Evolutionary conservation across 2,329 filamentous ascomycete species (phyloP).

Genomic region (Chalara sp.): DNA sequence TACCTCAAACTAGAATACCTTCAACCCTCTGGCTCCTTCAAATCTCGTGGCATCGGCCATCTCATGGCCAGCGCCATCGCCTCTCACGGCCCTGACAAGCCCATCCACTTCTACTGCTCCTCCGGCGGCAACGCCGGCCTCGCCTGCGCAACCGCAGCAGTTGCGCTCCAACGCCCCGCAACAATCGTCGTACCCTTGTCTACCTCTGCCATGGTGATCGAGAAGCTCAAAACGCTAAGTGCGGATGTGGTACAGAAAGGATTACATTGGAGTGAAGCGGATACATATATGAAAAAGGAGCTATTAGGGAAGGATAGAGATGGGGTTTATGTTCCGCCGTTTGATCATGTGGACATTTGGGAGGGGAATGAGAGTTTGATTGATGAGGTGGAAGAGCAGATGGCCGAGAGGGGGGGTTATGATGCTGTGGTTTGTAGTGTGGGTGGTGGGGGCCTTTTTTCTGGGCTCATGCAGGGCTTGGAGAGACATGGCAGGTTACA

Average conservation of each 20-base stretch:
- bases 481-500: slow-evolving; percentile 19
- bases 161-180: slow-evolving; percentile 42
- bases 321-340: slow-evolving; percentile 62
- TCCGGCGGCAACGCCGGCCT: slow-evolving; percentile 82
- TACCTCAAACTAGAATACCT: slow-evolving; percentile 81
- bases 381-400: slow-evolving; percentile 28
- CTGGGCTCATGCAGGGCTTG: slow-evolving; percentile 63
- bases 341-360: slow-evolving; percentile 64
- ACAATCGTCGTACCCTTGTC: slow-evolving; percentile 68
- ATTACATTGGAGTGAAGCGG: slow-evolving; percentile 62
- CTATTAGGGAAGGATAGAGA: slow-evolving; percentile 41
- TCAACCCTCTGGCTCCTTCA: slow-evolving; percentile 80
- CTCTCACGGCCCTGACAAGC: slow-evolving; percentile 18
- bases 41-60: slow-evolving; percentile 70
- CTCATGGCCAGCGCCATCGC: slow-evolving; percentile 49
- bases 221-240: slow-evolving; percentile 62
- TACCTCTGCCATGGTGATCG: slow-evolving; percentile 63
- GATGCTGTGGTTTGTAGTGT: slow-evolving; percentile 72
- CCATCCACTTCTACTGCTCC: slow-evolving; percentile 69
- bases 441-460: slow-evolving; percentile 76
- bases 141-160: slow-evolving; percentile 69
- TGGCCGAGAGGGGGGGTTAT: slow-evolving; percentile 32
- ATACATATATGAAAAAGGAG: slow-evolving; percentile 54
- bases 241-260: slow-evolving; percentile 64
- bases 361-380: slow-evolving; percentile 55